Conservation (phyloP, 1,284 basidiomycete species). For the Flammula alnicola region DNA sequence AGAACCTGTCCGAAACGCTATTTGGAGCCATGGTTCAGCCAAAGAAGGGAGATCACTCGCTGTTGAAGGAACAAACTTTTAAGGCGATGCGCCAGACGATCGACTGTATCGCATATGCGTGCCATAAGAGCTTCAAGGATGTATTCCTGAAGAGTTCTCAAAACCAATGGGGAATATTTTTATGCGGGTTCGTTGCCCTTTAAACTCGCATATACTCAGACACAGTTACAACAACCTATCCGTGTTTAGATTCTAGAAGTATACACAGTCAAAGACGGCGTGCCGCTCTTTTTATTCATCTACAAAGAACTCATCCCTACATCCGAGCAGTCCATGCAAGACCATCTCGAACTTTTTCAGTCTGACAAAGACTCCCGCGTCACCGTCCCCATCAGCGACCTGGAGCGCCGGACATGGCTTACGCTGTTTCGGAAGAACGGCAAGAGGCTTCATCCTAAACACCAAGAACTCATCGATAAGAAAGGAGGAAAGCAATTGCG, state of each 20-base stretch:
- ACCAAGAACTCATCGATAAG: conserved; percentile 15
- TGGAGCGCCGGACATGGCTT: conserved; percentile 42
- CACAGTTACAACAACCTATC: no score
- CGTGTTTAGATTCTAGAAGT: conserved; percentile 34
- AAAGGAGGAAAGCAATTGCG: conserved; percentile 21
- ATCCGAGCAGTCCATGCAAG: conserved; percentile 2
- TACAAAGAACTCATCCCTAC: conserved; percentile 29
- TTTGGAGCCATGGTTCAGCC: conserved; percentile 12
- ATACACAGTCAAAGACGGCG: conserved; percentile 27
- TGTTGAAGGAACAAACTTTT: conserved; percentile 35
- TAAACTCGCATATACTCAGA: neutral
- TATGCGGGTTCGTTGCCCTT: conserved; percentile 31
- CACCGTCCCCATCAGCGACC: conserved; percentile 28
- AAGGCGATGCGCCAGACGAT: conserved; percentile 41
- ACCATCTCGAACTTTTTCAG: conserved; percentile 6
- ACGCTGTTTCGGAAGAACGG: conserved; percentile 35
- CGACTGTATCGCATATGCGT: conserved; percentile 32
- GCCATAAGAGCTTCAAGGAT: conserved; percentile 29
- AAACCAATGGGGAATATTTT: conserved; percentile 32
- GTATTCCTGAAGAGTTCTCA: conserved; percentile 33
- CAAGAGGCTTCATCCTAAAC: conserved; percentile 34
- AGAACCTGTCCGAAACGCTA: conserved; percentile 15
- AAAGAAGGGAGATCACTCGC: conserved; percentile 14
- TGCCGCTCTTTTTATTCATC: conserved; percentile 37
- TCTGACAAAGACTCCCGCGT: conserved; percentile 2